These are phyloP conservation scores for Spinacia oleracea DNA, from an alignment of 179 eudicot species.

Conservation along the genomic window DNA sequence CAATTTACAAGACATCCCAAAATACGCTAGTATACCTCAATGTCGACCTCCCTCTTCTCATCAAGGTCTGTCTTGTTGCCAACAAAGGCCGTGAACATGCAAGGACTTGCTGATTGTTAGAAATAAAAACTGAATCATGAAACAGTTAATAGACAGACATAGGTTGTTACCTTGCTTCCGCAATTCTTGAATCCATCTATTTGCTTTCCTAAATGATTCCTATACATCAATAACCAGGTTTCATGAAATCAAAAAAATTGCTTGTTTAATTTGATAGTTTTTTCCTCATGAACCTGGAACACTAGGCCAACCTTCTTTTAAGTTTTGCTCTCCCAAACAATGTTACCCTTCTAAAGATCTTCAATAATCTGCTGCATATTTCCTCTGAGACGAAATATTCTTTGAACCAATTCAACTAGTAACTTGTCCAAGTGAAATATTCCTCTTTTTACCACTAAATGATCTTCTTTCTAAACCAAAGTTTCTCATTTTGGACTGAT, in stretches of 20 bases:
- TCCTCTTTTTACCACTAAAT: slow-evolving; percentile 52
- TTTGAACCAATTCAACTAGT: slow-evolving; percentile 74
- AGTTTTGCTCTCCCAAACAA: slow-evolving; percentile 58
- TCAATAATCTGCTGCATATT: slow-evolving; percentile 60
- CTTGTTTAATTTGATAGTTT: not conserved
- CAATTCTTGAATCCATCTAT: slow-evolving; percentile 66
- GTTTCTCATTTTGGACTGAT: slow-evolving; percentile 16
- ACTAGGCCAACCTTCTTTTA: slow-evolving; percentile 50
- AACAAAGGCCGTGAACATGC: slow-evolving; percentile 53
- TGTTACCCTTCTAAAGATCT: slow-evolving; percentile 53
- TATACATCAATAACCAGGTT: slow-evolving; percentile 33
- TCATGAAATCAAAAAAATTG: not conserved
- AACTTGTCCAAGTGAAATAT: slow-evolving; percentile 50
- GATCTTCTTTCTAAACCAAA: slow-evolving; percentile 48
- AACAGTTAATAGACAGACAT: not conserved
- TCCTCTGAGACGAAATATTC: slow-evolving; percentile 64
- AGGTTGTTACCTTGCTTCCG: slow-evolving; percentile 58
- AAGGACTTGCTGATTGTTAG: slow-evolving; percentile 52
- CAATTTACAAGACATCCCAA: too few relatives aligned
- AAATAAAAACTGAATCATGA: not conserved
- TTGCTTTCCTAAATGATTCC: slow-evolving; percentile 67
- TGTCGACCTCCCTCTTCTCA: slow-evolving; percentile 50
- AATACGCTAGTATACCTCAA: slow-evolving; percentile 55
- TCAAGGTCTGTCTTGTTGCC: slow-evolving; percentile 75
- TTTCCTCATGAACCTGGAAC: slow-evolving; percentile 27